Evolutionary conservation across 257 asterid genomes (phyloP).

Genomic region (Jaltomata sinuosa): DNA sequence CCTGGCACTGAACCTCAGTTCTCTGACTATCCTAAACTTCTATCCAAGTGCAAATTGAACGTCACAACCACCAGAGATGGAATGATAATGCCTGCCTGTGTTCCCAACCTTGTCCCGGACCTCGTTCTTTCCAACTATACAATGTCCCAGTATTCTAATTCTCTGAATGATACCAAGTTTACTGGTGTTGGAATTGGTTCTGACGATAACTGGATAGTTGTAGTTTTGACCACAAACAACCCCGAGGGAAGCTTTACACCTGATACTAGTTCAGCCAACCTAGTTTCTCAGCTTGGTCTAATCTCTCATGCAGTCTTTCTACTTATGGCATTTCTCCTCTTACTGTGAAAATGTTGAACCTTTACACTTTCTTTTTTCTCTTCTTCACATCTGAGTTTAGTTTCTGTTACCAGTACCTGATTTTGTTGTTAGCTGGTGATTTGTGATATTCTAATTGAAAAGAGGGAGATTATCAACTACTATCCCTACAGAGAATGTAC

Average conservation of each 20-base stretch:
- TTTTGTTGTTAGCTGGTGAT: background rate
- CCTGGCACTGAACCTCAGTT: conserved; percentile 72
- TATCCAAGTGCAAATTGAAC: conserved; percentile 55
- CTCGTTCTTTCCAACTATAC: conserved; percentile 73
- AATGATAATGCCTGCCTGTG: conserved; percentile 70
- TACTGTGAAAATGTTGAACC: conserved; percentile 17
- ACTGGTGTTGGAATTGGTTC: conserved; percentile 71
- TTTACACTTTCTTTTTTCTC: background rate
- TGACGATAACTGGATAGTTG: conserved; percentile 63
- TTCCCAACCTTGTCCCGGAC: conserved; percentile 46
- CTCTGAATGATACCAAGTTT: conserved; percentile 51
- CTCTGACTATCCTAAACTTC: conserved; percentile 45
- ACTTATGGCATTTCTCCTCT: conserved; percentile 18
- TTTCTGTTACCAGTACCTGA: background rate
- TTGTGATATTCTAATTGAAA: background rate
- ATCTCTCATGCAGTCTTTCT: conserved; percentile 9
- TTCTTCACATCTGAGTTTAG: background rate
- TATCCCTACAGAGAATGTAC: background rate
- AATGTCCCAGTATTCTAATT: conserved; percentile 40
- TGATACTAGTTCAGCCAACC: conserved; percentile 28
- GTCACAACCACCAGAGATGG: conserved; percentile 83
- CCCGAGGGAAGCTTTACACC: conserved; percentile 46
- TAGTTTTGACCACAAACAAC: conserved; percentile 64
- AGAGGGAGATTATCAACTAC: background rate
- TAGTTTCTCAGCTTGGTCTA: conserved; percentile 16